Conservation (phyloP, 805 yeast genomes). For the Metschnikowia arizonensis region DNA sequence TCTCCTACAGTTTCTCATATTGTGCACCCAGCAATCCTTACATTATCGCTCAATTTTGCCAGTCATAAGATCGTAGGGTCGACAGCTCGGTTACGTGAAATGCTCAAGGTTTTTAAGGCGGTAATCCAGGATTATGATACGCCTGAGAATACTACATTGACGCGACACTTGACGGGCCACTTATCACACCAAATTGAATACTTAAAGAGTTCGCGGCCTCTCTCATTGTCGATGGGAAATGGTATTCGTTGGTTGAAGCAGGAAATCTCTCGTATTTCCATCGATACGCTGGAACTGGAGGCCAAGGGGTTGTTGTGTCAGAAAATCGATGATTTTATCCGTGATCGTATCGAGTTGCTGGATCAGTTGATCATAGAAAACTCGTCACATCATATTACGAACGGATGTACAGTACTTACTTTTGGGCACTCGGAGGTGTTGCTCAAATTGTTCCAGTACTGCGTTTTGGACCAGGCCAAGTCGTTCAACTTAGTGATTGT, state of each 20-base stretch:
- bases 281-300: constrained; percentile 60
- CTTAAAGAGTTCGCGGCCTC: constrained; percentile 83
- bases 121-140: constrained; percentile 80
- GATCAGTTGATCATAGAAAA: constrained; percentile 77
- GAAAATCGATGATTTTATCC: constrained; percentile 73
- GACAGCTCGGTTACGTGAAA: constrained; percentile 74
- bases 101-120: constrained; percentile 78
- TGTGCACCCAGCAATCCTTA: constrained; percentile 81
- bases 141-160: constrained; percentile 78
- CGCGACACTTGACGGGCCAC: constrained; percentile 84
- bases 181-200: constrained; percentile 91
- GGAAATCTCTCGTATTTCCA: constrained; percentile 77
- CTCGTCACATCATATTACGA: constrained; percentile 71
- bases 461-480: constrained; percentile 56
- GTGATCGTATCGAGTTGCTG: constrained; percentile 79
- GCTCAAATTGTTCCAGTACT: constrained; percentile 64
- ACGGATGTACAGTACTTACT: constrained; percentile 77
- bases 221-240: constrained; percentile 94
- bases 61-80: constrained; percentile 89
- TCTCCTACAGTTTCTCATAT: constrained; percentile 57
- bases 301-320: constrained; percentile 65
- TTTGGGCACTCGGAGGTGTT: constrained; percentile 87
- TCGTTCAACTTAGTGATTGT: constrained; percentile 77
- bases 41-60: constrained; percentile 75
- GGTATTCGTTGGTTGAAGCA: constrained; percentile 97